Evolutionary conservation across 495 filamentous ascomycete species (phyloP).

Genomic region (Aspergillus baeticus): DNA sequence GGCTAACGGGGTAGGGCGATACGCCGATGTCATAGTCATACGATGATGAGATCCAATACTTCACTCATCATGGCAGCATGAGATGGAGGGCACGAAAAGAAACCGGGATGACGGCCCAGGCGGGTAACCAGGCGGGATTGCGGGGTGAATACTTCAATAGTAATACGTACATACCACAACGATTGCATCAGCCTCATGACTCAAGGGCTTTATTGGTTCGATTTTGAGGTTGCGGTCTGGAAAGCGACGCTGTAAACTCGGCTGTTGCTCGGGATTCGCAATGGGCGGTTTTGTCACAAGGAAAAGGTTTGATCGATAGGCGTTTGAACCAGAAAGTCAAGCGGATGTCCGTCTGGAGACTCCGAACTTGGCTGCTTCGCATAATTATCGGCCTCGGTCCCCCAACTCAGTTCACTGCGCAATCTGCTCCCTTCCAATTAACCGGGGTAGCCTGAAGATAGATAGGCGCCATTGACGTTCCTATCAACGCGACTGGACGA

Average conservation of each 20-base stretch:
- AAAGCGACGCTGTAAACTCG: constrained; percentile 8
- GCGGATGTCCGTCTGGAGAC: background rate
- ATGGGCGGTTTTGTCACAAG: background rate
- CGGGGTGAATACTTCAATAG: constrained; percentile 15
- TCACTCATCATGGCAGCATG: constrained; percentile 15
- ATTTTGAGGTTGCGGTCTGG: background rate
- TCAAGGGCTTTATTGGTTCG: constrained; percentile 8
- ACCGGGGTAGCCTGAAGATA: constrained; percentile 2
- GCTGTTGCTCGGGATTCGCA: background rate
- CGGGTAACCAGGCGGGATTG: constrained; percentile 15
- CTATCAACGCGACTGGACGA: background rate
- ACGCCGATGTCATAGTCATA: constrained; percentile 22
- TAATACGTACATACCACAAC: background rate
- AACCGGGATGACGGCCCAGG: constrained; percentile 20
- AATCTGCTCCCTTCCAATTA: background rate
- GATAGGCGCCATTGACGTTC: constrained; percentile 1
- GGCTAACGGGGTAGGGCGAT: constrained; percentile 9
- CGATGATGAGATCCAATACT: constrained; percentile 25
- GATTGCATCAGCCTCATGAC: constrained; percentile 19
- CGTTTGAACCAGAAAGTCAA: background rate
- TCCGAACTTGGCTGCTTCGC: constrained; percentile 2
- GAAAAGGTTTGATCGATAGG: background rate
- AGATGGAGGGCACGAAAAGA: constrained; percentile 23
- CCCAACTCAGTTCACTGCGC: background rate
- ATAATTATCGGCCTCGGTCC: constrained; percentile 12